Percentiles rank a stretch among this genome's conserved stretches.
Conservation (phyloP, 2,329 filamentous ascomycete genomes). For the Leptographium radiaticola region DNA sequence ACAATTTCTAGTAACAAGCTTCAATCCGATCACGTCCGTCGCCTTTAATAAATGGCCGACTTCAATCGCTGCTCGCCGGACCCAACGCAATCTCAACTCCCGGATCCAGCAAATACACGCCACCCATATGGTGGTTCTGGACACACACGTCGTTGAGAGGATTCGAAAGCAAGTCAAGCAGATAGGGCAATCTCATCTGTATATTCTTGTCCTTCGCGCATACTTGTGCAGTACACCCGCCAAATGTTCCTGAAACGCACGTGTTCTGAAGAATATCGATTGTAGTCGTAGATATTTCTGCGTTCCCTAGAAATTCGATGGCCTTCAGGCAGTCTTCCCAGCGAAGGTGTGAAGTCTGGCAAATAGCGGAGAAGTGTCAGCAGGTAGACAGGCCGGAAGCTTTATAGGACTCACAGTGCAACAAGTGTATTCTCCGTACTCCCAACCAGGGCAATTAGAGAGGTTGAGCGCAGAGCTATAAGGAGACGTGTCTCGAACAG, state of each 20-base stretch:
- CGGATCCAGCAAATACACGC: not conserved
- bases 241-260: not conserved
- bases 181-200: not conserved
- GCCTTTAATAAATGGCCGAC: not conserved
- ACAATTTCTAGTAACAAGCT: too few species aligned
- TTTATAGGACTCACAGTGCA: not conserved
- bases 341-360: not conserved
- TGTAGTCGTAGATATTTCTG: too few species aligned
- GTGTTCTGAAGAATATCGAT: not conserved
- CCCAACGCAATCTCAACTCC: not conserved
- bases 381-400: not conserved
- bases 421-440: not conserved
- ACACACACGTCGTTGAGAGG: not conserved
- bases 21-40: not conserved
- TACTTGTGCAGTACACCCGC: not conserved
- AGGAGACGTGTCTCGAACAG: not conserved
- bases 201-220: not conserved
- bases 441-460: not conserved
- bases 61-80: not conserved
- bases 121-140: not conserved
- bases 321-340: not conserved
- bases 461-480: not conserved
- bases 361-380: not conserved
- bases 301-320: not conserved
- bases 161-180: not conserved